Conservation (phyloP, 257 asterid species). For the Solanum bulbocastanum region DNA sequence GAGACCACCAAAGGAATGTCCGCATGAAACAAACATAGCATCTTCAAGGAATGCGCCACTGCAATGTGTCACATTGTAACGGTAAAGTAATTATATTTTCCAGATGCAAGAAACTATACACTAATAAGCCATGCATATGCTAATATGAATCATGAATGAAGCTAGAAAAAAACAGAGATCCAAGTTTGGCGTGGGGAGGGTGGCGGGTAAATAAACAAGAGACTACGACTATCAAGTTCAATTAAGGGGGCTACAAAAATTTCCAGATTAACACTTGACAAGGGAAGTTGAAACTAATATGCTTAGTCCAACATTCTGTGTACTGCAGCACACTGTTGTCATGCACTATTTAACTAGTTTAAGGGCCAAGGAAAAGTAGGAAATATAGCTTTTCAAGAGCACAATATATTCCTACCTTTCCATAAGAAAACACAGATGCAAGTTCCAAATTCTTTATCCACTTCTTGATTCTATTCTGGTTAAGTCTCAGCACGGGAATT, state of each 20-base stretch:
- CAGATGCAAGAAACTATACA: not conserved
- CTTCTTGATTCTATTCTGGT: not conserved
- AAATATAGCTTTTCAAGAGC: not conserved
- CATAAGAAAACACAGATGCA: not conserved
- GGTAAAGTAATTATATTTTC: not conserved
- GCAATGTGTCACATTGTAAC: slow-evolving; percentile 19
- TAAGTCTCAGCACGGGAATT: not conserved
- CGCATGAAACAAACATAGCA: slow-evolving; percentile 88
- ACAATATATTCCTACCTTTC: not conserved
- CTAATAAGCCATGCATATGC: not conserved
- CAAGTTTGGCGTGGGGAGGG: not conserved
- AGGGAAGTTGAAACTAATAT: not conserved
- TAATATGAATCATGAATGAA: not conserved
- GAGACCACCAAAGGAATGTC: slow-evolving; percentile 97
- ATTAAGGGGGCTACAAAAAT: not conserved
- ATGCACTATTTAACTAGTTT: not conserved
- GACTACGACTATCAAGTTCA: not conserved
- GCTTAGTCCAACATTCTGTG: not conserved
- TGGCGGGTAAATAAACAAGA: not conserved
- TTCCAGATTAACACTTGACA: not conserved
- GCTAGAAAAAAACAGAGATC: not conserved
- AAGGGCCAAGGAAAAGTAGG: not conserved
- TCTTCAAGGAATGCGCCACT: slow-evolving; percentile 96
- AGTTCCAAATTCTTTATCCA: not conserved
- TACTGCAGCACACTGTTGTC: not conserved